Evolutionary conservation across 257 asterid species (phyloP).

Genomic region (Plantago major): DNA sequence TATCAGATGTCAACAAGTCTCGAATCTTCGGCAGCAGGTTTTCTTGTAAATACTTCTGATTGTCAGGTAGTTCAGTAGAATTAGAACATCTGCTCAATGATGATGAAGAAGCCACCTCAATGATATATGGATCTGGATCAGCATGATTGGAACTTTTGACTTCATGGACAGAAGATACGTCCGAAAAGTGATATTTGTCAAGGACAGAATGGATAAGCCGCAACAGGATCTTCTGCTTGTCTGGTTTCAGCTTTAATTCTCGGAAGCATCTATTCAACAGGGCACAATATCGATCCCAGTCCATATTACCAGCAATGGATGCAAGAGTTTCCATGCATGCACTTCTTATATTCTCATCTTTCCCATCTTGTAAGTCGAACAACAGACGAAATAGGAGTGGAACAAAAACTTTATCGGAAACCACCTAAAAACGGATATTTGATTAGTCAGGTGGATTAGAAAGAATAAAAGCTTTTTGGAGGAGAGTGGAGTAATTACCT

Average conservation of each 20-base stretch:
- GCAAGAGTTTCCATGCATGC: constrained; percentile 80
- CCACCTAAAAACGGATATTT: constrained; percentile 38
- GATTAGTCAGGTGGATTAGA: constrained; percentile 15
- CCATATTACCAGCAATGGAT: constrained; percentile 70
- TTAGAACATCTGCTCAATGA: constrained; percentile 21
- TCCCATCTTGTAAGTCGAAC: constrained; percentile 65
- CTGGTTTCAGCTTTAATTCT: constrained; percentile 58
- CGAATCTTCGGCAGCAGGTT: constrained; percentile 74
- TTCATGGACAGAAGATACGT: constrained; percentile 32
- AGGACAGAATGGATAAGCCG: constrained; percentile 73
- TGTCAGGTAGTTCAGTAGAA: constrained; percentile 28
- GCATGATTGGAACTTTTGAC: constrained; percentile 33
- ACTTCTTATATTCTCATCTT: constrained; percentile 78
- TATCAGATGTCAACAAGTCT: constrained; percentile 53
- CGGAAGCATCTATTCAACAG: constrained; percentile 71
- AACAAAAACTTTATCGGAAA: constrained; percentile 64
- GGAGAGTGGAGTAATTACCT: constrained; percentile 40
- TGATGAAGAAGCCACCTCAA: constrained; percentile 25
- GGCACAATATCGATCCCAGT: constrained; percentile 64
- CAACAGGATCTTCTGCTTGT: constrained; percentile 60
- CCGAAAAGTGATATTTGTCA: constrained; percentile 67
- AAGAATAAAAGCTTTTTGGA: not conserved
- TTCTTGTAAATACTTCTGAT: constrained; percentile 51
- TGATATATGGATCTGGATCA: constrained; percentile 34
- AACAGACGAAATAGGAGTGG: constrained; percentile 80